These are phyloP conservation scores for Hypomontagnella submonticulosa DNA, from an alignment of 495 filamentous ascomycete genomes.

Conservation along the genomic window DNA sequence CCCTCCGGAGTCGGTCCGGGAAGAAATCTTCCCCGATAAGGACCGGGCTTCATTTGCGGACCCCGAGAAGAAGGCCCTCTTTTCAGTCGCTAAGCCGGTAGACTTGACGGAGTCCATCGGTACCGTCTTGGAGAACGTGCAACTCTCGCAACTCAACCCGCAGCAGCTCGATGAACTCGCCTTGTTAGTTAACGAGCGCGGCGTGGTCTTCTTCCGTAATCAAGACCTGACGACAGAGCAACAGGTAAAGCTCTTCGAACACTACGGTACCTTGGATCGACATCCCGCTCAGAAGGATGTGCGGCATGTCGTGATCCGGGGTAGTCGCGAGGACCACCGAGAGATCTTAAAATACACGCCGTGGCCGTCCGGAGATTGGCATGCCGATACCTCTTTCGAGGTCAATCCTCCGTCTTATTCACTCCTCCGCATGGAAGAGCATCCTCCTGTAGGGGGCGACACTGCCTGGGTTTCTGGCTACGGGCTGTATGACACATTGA, in stretches of 20 bases:
- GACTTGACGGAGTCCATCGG: conserved; percentile 66
- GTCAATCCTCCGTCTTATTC: conserved; percentile 65
- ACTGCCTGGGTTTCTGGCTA: conserved; percentile 65
- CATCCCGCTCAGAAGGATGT: conserved; percentile 64
- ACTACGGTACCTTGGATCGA: conserved; percentile 61
- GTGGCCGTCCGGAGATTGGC: conserved; percentile 57
- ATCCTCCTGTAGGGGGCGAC: conserved; percentile 64
- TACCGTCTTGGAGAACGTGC: conserved; percentile 59
- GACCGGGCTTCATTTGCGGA: conserved; percentile 64
- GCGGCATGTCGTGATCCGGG: conserved; percentile 39
- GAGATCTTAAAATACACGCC: conserved; percentile 44
- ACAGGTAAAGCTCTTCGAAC: conserved; percentile 63
- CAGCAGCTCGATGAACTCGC: conserved; percentile 60
- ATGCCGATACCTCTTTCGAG: conserved; percentile 65
- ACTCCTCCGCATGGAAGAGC: conserved; percentile 65
- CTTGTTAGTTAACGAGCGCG: conserved; percentile 57
- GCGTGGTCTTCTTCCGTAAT: conserved; percentile 62
- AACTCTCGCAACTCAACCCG: conserved; percentile 56
- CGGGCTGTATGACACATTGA: conserved; percentile 63
- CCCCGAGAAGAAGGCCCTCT: conserved; percentile 61
- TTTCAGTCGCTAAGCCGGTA: conserved; percentile 56
- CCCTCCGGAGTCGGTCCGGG: conserved; percentile 58
- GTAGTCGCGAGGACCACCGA: conserved; percentile 46
- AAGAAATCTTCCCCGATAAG: conserved; percentile 54
- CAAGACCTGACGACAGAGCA: conserved; percentile 63